Evolutionary conservation across 2,329 filamentous ascomycete genomes (phyloP).

Genomic region (Pseudonectria foliicola): DNA sequence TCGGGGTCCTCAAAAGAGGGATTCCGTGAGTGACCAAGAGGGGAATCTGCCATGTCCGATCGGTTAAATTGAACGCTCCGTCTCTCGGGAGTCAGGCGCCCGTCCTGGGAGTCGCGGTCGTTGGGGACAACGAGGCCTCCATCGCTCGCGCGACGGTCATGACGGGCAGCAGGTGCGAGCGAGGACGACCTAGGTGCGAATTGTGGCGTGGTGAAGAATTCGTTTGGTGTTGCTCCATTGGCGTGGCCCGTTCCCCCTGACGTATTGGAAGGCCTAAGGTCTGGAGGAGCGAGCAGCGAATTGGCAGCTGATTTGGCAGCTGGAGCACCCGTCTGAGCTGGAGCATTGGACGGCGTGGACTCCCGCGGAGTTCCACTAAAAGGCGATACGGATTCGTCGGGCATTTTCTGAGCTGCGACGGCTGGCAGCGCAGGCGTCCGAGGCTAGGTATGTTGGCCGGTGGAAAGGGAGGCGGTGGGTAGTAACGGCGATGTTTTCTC

Average conservation of each 20-base stretch:
- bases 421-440: constrained; percentile 5
- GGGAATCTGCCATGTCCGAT: constrained; percentile 42
- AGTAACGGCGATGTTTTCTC: constrained; percentile 10
- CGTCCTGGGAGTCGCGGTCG: constrained; percentile 11
- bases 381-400: constrained; percentile 15
- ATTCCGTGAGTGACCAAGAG: constrained; percentile 48
- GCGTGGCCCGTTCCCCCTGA: no score
- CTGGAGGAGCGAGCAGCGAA: constrained; percentile 11
- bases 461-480: constrained; percentile 3
- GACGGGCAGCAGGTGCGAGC: constrained; percentile 15
- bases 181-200: constrained; percentile 14
- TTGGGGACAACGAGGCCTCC: constrained; percentile 11
- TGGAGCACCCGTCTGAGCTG: constrained; percentile 9
- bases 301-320: constrained; percentile 13
- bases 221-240: constrained; percentile 4
- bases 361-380: constrained; percentile 14
- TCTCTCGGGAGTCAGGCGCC: constrained; percentile 13
- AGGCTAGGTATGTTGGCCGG: constrained; percentile 3
- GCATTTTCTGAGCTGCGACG: constrained; percentile 16
- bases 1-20: constrained; percentile 64
- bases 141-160: constrained; percentile 14
- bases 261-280: constrained; percentile 10
- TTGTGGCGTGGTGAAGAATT: constrained; percentile 8
- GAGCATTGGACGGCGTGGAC: constrained; percentile 14
- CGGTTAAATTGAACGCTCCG: constrained; percentile 73